phyloP scores from a whole-genome alignment of 2,329 filamentous ascomycete genomes.

The Chaetomium sp. region DNA sequence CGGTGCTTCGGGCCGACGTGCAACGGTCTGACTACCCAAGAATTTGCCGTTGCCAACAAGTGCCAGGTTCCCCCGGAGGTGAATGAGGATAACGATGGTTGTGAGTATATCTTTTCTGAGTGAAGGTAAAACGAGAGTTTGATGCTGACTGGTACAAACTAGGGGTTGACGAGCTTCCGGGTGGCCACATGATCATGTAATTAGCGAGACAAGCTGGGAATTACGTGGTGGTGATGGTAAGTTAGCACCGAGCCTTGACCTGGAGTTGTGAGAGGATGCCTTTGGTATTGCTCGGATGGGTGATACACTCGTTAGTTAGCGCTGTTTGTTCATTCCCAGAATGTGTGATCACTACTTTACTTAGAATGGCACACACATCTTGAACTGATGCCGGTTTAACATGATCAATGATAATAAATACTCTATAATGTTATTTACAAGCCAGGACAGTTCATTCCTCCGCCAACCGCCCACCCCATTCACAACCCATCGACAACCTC shows the following conservation, averaged over 20 bases:
- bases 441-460: no score
- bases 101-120: slow-evolving; percentile 17
- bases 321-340: no score
- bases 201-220: neutral
- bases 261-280: neutral
- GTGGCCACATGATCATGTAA: slow-evolving; percentile 5
- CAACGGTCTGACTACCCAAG: slow-evolving; percentile 18
- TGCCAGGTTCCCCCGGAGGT: slow-evolving; percentile 27
- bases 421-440: no score
- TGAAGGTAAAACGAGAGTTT: neutral
- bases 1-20: slow-evolving; percentile 20
- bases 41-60: slow-evolving; percentile 27
- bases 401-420: no score
- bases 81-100: slow-evolving; percentile 30
- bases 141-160: neutral
- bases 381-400: no score
- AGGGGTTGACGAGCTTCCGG: slow-evolving; percentile 1
- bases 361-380: no score
- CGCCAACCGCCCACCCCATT: neutral
- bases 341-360: no score
- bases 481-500: neutral
- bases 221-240: neutral
- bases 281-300: neutral
- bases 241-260: neutral
- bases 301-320: neutral